A percentile compares a stretch with the other conserved stretches of the same genome.
phyloP scores from a whole-genome alignment of 2,329 filamentous ascomycete genomes.

The Penicillium sp. region DNA sequence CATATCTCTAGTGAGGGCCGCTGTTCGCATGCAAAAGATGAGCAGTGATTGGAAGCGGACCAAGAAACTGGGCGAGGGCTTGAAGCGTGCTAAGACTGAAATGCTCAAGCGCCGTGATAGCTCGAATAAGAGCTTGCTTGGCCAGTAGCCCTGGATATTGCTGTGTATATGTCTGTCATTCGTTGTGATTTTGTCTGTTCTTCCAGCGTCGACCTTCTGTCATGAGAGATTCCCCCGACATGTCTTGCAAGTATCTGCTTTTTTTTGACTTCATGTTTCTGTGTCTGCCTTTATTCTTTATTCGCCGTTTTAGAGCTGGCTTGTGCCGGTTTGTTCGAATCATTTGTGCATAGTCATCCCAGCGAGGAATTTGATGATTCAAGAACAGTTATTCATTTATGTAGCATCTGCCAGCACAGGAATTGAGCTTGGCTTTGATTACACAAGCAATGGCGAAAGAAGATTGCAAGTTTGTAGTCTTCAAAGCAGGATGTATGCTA shows the following conservation, averaged over 20 bases:
- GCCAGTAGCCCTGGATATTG: slow-evolving; percentile 1
- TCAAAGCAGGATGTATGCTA: slow-evolving; percentile 4
- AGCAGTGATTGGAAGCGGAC: slow-evolving; percentile 45
- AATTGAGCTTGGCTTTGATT: not conserved
- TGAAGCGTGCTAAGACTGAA: slow-evolving; percentile 44
- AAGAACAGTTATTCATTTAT: not conserved
- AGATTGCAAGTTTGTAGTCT: not conserved
- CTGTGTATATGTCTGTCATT: slow-evolving; percentile 23
- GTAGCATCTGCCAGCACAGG: not conserved
- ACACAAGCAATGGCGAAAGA: not conserved
- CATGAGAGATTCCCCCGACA: slow-evolving; percentile 25
- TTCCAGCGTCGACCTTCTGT: slow-evolving; percentile 22
- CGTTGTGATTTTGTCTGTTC: slow-evolving; percentile 20
- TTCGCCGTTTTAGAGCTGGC: slow-evolving; percentile 1
- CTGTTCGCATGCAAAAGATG: slow-evolving; percentile 47
- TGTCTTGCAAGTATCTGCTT: slow-evolving; percentile 18
- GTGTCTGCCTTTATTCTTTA: not conserved
- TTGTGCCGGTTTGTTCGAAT: slow-evolving; percentile 4
- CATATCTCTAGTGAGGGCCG: slow-evolving; percentile 44
- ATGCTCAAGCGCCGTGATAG: slow-evolving; percentile 39
- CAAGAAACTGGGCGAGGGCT: slow-evolving; percentile 44
- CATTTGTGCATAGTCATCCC: slow-evolving; percentile 12
- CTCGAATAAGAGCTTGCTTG: slow-evolving; percentile 24
- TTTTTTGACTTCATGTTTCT: not conserved
- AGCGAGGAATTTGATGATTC: slow-evolving; percentile 4